Conservation (phyloP, 208 protist genomes). For the Polymyxa betae region DNA sequence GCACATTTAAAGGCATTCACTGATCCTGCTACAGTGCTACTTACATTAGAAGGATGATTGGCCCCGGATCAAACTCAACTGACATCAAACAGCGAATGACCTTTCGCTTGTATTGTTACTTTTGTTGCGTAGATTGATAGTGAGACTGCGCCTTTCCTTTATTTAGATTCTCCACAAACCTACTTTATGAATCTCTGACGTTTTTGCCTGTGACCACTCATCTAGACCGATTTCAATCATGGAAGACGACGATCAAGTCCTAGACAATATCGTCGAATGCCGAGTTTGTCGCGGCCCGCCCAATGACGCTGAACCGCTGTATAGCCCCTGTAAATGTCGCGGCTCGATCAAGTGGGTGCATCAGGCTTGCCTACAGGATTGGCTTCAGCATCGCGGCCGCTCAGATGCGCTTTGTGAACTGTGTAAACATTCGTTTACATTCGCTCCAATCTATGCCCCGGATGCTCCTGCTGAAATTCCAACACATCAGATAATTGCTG, state of each 20-base stretch:
- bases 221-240: no score
- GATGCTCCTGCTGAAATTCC: neutral
- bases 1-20: no score
- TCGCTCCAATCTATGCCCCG: conserved; percentile 29
- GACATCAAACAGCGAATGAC: no score
- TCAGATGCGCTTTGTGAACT: conserved; percentile 22
- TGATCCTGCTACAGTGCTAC: no score
- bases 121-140: no score
- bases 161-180: no score
- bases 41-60: no score
- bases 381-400: conserved; percentile 5
- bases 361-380: conserved; percentile 44
- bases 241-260: neutral
- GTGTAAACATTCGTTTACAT: conserved; percentile 1
- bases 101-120: no score
- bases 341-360: conserved; percentile 48
- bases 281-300: neutral
- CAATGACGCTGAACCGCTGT: conserved; percentile 14
- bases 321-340: conserved; percentile 18
- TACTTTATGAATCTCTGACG: no score
- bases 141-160: no score
- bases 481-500: neutral
- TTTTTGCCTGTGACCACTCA: no score
- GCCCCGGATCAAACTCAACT: no score
- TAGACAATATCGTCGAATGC: neutral